Evolutionary conservation across 73 alveolate genomes (phyloP), one percentile per base, ranked within the genome.

Genomic region (Paramecium pentaurelia): DNA sequence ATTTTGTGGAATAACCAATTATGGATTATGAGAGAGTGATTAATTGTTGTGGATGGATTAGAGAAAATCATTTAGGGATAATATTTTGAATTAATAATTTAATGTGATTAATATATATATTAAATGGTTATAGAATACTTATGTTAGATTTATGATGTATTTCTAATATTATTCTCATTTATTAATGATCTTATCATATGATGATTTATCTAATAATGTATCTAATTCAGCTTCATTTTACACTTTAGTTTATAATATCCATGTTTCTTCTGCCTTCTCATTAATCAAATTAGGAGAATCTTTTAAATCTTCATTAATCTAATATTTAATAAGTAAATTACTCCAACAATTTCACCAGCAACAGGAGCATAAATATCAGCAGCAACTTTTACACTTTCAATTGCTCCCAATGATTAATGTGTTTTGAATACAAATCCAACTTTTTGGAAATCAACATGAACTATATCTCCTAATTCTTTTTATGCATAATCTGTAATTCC

Each of bases 401-500:
- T 87, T n/a, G 95, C 96, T 59, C 96, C 99, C 58, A 96, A 83
- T 1, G 95, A 88, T 51, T 94, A 95, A 36, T 93, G 97, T 37
- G 75, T 71, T 36, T 77, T 88, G 77, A 95, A 92, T 85, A 37
- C 58, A 11, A 60, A 87, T 38, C 97, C 97, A 22, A 86, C 95
- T 12, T 86, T 88, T 11, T 96, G 93, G 40, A 96, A 45, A 18
- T 95, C 97, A 12, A 96, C 92, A 70, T 93, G 97, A 30, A 95
- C 97, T 25, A 96, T 94, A 86, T 96, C 99, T 27, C 99, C 99
- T 20, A 96, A 95, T 77, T 96, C 95, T 11, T 86, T 45, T 70
- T 95, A 93, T 30, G 98, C 98, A 93, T 88, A 86, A 92, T 88
- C 94, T 32, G 99, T 96, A 77, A 96, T 94, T 49, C 99, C 99